Evolutionary conservation across 2,329 filamentous ascomycete species (phyloP), one percentile per base, ranked within the genome.

Genomic region (Pleurostoma richardsiae): DNA sequence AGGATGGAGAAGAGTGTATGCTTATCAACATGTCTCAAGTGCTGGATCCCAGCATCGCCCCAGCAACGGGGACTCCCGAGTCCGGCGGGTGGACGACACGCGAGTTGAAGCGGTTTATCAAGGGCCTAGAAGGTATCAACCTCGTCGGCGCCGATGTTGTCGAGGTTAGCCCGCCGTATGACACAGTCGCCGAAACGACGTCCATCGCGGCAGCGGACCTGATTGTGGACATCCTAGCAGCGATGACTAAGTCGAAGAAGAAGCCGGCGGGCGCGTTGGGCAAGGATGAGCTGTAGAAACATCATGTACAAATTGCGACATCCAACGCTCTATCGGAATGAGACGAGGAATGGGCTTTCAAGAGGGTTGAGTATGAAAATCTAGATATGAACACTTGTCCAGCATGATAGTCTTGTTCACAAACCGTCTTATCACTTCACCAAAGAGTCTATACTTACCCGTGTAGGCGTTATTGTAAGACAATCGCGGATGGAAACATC

Each of bases 151-250:
- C 33, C 7, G 42, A 44, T 27, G 33, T 48, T 11, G 46, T 48
- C 19, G 46, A 48, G 36, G 46, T 48, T 29, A 48, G 46, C 46
- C 46, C 46, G 7, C 42, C 46, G 19, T 48, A 48, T 31, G 46
- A 48, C 27, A 39, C 42, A 26, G 42, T 38, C 11, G 46, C 42
- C n/a, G 46, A 48, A 29, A 44, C 42, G 29, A 48, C 46, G 10
- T 54, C 55, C 31, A 49, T 50, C 38, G 30, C 38, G 7, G 42
- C 42, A 33, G 42, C 42, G 8, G 29, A 44, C 11, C 27, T 44
- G 19, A 33, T 33, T 8, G 30, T 44, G 29, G 42, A 44, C 27
- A 44, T 44, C 7, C 26, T 44, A 6, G 27, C 42, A n/a, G 33
- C 8, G 8, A 36, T 36, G 33, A 36, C 33, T n/a, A 36, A 36